Conservation (phyloP, 2,329 filamentous ascomycete genomes). For the Colletotrichum kahawae region DNA sequence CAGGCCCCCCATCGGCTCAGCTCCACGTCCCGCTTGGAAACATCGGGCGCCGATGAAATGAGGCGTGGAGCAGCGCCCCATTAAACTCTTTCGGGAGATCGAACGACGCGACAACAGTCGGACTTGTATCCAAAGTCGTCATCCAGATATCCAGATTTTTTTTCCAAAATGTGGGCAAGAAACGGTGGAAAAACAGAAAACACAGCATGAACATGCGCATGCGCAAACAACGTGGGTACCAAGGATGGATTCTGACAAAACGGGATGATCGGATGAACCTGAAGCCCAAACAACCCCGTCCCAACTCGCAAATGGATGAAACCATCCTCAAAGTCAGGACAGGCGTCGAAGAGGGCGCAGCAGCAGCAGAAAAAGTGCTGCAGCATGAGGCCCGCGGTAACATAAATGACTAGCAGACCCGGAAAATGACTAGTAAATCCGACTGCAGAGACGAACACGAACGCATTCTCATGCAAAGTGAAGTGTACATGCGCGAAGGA, state of each 20-base stretch:
- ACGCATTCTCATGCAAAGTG: not conserved
- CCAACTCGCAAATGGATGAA: not conserved
- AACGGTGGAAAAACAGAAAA: not conserved
- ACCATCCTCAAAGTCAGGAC: not conserved
- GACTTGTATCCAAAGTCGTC: conserved; percentile 6
- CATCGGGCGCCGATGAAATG: conserved; percentile 4
- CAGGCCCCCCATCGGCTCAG: not conserved
- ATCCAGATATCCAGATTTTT: not conserved
- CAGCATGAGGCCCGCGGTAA: not conserved
- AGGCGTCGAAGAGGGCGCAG: not conserved
- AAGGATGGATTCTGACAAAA: not conserved
- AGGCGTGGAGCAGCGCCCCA: conserved; percentile 11
- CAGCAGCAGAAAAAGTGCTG: not conserved
- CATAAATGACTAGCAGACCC: not conserved
- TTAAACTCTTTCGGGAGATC: not conserved
- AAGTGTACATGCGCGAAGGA: not conserved
- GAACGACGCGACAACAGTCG: not conserved
- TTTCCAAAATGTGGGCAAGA: not conserved
- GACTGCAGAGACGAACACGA: not conserved
- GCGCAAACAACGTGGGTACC: not conserved
- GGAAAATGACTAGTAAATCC: not conserved
- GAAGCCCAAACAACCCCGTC: not conserved
- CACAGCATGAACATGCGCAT: not conserved
- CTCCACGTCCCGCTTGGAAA: conserved; percentile 7
- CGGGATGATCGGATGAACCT: conserved; percentile 4